Evolutionary conservation across 2,329 filamentous ascomycete genomes (phyloP), one percentile per base, ranked within the genome.

Genomic region (Diaporthe humulicola): DNA sequence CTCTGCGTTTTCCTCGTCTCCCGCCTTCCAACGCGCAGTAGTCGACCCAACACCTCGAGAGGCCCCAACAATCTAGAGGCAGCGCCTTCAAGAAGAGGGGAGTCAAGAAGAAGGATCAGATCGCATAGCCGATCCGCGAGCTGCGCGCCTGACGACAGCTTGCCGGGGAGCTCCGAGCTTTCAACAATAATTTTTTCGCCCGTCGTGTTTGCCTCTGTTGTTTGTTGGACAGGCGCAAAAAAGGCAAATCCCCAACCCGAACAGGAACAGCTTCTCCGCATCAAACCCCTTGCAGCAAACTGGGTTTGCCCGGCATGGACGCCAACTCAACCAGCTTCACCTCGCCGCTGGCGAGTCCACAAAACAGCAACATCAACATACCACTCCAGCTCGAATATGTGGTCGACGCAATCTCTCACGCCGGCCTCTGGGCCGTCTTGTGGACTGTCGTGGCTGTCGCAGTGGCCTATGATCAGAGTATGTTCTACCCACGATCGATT

Each of bases 401-500:
- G 85, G 80, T 92, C 85, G 87, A 89, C 81, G 80, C 84, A 84
- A 80, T 92, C 78, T 87, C 90, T 79, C 90, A 90, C 74, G 86
- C 91, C 74, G 91, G 90, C 79, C 83, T 84, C 40, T 87, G 89
- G 84, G 92, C 93, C 76, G 87, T 95, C 78, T 79, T 94, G 45
- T 82, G 96, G 78, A 94, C 94, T 22, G 77, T 97, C 69, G 82
- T 98, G 73, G 87, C 93, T 45, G 80, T 93, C 12, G 90, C 93
- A 71, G 90, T 98, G 74, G 90, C 92, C 76, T 98, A 98, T 84
- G 96, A 98, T 85, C 96, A 98, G 87, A 88, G 96, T 98, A 88
- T 84, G 94, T 88, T 48, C 36, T 72, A 36, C 58, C 28, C 28
- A 36, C 4, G 17, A 57, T 76, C 50, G 15, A 25, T 36, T 12